These are phyloP conservation scores for Ceratobasidium sp. DNA, from an alignment of 1,284 basidiomycete species.

Conservation along the genomic window DNA sequence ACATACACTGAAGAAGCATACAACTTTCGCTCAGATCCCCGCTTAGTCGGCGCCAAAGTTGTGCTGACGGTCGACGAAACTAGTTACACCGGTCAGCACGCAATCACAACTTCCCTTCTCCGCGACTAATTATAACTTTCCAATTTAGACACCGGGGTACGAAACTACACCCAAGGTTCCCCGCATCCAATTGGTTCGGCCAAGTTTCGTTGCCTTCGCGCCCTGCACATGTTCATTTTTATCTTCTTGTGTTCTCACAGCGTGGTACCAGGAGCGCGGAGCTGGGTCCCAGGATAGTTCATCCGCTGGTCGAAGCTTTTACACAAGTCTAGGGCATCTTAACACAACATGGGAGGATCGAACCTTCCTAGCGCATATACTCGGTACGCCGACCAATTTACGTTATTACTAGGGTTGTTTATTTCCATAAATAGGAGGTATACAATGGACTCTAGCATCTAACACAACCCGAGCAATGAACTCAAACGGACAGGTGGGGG, in stretches of 20 bases:
- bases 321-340: constrained; percentile 80
- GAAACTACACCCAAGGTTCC: constrained; percentile 67
- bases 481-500: constrained; percentile 54
- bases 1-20: constrained; percentile 78
- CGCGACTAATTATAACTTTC: too few species aligned
- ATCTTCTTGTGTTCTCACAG: constrained; percentile 56
- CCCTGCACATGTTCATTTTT: background rate
- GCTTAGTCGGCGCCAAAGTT: constrained; percentile 73
- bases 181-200: constrained; percentile 73
- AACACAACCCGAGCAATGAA: constrained; percentile 60
- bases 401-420: background rate
- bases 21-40: constrained; percentile 82
- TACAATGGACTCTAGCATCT: constrained; percentile 58
- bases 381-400: constrained; percentile 49
- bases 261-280: constrained; percentile 83
- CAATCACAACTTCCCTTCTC: background rate
- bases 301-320: constrained; percentile 76
- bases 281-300: constrained; percentile 60
- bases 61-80: constrained; percentile 77
- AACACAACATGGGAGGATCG: constrained; percentile 58
- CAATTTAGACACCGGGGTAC: too few species aligned
- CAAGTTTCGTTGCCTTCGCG: background rate
- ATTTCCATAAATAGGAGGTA: constrained; percentile 62
- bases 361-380: constrained; percentile 60
- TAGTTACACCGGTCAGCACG: constrained; percentile 68